Percentiles rank a stretch among this genome's conserved stretches.
These are phyloP conservation scores for Podospora bellae-mahoneyi DNA, from an alignment of 495 filamentous ascomycete species.

Conservation along the genomic window DNA sequence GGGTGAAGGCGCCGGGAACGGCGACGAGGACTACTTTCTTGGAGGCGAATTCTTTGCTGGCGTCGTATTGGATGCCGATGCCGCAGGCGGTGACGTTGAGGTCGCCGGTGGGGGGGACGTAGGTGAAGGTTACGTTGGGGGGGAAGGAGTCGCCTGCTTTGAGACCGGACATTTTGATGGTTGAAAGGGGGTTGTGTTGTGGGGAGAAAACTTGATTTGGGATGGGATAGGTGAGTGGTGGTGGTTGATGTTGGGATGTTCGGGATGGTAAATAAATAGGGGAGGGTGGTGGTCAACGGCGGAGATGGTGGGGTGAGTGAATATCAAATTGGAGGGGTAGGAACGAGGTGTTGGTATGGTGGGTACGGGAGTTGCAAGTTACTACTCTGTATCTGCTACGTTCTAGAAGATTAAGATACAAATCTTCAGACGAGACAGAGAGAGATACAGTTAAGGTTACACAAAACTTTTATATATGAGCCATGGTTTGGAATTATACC, in stretches of 20 bases:
- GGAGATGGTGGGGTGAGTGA: not conserved
- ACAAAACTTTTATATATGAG: not conserved
- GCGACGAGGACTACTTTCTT: constrained; percentile 92
- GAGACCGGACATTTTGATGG: constrained; percentile 63
- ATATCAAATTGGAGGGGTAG: not conserved
- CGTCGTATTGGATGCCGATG: constrained; percentile 73
- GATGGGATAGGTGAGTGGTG: not conserved
- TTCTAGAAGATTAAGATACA: not conserved
- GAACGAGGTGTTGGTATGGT: not conserved
- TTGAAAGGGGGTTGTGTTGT: not conserved
- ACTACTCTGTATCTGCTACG: not conserved
- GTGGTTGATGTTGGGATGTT: not conserved
- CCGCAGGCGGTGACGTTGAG: constrained; percentile 70
- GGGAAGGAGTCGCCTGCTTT: constrained; percentile 83
- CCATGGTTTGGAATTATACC: not conserved
- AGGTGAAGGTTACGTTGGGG: constrained; percentile 71
- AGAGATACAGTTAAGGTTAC: not conserved
- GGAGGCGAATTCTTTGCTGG: constrained; percentile 77
- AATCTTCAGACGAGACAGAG: not conserved
- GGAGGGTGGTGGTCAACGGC: not conserved
- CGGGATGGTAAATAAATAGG: not conserved
- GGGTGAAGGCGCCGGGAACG: constrained; percentile 94
- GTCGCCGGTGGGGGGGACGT: constrained; percentile 67
- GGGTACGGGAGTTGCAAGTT: not conserved
- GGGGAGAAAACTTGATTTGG: not conserved